Evolutionary conservation across 139 green algal genomes (phyloP).

Genomic region (Eudorina sp.): DNA sequence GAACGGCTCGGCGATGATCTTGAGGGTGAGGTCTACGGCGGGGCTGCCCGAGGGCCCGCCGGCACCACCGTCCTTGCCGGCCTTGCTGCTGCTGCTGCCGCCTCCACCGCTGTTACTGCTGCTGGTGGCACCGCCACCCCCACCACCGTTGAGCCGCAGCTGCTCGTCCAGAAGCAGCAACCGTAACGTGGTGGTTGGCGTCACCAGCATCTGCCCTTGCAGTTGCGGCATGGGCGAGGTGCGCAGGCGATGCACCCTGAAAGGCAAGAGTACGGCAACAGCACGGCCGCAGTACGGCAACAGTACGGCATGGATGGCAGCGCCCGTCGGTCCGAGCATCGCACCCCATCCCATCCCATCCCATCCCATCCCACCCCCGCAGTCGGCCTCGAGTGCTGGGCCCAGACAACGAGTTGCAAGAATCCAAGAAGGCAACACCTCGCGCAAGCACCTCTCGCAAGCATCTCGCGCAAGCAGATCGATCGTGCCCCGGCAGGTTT

Average conservation of each 20-base stretch:
- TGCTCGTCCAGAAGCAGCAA: conserved; percentile 52
- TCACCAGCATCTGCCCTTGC: conserved; percentile 48
- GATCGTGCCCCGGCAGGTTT: too few relatives aligned
- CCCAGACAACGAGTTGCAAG: too few relatives aligned
- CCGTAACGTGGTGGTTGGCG: conserved; percentile 48
- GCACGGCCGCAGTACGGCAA: background rate
- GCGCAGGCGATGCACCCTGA: conserved; percentile 44
- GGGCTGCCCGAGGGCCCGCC: background rate
- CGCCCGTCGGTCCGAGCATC: too few relatives aligned
- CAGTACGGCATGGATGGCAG: too few relatives aligned
- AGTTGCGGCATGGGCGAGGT: conserved; percentile 51
- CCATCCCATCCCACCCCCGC: too few relatives aligned
- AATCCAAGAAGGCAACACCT: too few relatives aligned
- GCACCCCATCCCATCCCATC: too few relatives aligned
- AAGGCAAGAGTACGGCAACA: background rate
- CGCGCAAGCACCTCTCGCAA: too few relatives aligned
- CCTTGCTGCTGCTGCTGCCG: background rate
- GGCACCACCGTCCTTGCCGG: background rate
- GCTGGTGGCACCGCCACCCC: background rate
- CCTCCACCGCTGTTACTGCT: background rate
- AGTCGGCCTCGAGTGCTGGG: too few relatives aligned
- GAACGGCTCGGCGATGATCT: background rate
- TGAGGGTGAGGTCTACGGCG: background rate
- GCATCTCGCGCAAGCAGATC: too few relatives aligned
- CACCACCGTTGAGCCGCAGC: background rate